Evolutionary conservation across 1,139 yeast species (phyloP).

Genomic region (Casaregolazyma lundiana): DNA sequence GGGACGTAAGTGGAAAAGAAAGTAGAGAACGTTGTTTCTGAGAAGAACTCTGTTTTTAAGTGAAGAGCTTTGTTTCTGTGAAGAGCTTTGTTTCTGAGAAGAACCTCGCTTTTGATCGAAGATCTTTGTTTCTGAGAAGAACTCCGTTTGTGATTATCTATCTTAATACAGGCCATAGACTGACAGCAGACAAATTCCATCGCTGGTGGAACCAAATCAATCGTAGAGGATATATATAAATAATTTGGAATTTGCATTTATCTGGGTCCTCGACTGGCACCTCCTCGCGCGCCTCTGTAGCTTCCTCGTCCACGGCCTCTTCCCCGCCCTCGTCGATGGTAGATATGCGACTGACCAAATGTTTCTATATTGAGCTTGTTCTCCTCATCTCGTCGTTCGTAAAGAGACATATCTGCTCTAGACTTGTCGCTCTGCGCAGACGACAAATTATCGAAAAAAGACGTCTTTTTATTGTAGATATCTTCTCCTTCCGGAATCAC

Average conservation of each 20-base stretch:
- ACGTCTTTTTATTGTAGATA: constrained; percentile 62
- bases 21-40: no score
- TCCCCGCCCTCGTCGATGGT: constrained; percentile 31
- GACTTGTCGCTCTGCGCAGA: constrained; percentile 42
- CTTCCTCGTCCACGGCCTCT: constrained; percentile 24
- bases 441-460: constrained; percentile 78
- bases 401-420: constrained; percentile 31
- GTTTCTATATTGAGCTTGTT: constrained; percentile 60
- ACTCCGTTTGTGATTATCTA: not conserved
- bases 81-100: no score
- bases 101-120: not conserved
- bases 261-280: constrained; percentile 3
- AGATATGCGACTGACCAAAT: constrained; percentile 51
- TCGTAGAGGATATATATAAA: constrained; percentile 9
- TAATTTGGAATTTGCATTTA: not conserved
- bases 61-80: constrained; percentile 28
- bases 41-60: not conserved
- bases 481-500: constrained; percentile 21
- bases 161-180: not conserved
- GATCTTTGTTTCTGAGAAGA: not conserved
- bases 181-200: constrained; percentile 10
- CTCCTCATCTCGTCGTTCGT: constrained; percentile 60
- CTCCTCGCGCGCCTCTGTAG: constrained; percentile 11
- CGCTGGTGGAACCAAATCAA: constrained; percentile 14
- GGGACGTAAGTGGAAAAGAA: constrained; percentile 36